Evolutionary conservation across 83 land plant genomes (phyloP), one percentile per base, ranked within the genome.

Genomic region (Isoetes engelmannii): DNA sequence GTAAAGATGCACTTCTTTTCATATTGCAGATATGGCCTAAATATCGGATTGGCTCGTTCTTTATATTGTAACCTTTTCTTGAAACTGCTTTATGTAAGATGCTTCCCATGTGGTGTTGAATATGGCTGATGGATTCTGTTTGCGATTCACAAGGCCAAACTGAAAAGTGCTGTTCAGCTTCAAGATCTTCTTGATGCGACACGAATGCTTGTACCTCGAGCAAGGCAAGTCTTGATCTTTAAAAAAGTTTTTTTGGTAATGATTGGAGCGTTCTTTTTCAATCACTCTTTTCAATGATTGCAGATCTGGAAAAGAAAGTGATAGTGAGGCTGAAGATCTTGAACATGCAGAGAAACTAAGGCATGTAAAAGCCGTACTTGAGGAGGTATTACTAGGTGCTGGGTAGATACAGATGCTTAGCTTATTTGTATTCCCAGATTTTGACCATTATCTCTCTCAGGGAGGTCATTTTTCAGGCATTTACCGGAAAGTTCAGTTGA

Each of bases 381-480:
- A 95, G 65, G 99, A 95, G 97, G 99, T 90, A 64, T 28, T 28
- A 28, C 37, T 28, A 28, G 37, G 37, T 28, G 37, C 0, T 28
- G 37, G 37, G 2, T 28, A 28, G 37, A 28, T 28, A 2, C 37
- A 51, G 43, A 45, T 68, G 4, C 45, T 42, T 69, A 17, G 2
- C 73, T 63, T 72, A 44, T 61, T 63, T 20, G 21, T 43, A 13
- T 7, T 6, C 70, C 70, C 55, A 51, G 55, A 12, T 51, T 51
- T 12, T 12, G 13, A 20, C 63, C n/a, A 15, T 15, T 20, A 3
- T 8, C 9, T 13, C 1, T 60, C 20, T 37, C 47, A 95, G 99
- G 99, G 99, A 59, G 99, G 99, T 49, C 99, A 95, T 70, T 95
- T 95, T 69, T 95, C 99, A 68, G 99, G 99, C n/a, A 95, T 95